Base-by-base conservation (phyloP, 2,329 filamentous ascomycete genomes). In the Ophioceras dolichostomum region DNA sequence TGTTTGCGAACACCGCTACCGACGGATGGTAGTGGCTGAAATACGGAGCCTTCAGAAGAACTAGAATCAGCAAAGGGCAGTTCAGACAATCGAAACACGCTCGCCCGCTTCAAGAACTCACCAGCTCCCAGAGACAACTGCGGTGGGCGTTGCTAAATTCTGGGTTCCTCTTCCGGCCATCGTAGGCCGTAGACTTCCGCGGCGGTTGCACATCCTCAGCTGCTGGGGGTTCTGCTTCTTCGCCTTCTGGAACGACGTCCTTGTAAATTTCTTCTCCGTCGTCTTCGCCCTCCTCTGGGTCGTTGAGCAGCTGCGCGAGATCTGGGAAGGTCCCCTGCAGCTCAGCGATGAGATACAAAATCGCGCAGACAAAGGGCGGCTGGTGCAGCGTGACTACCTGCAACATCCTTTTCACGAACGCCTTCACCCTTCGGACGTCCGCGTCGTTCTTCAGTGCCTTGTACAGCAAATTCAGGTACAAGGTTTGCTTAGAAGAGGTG, bases 391-490 rank as follows among this genome's bases (percentile, higher is more conserved):
- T 81, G 17, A 93, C 69, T 29, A 94, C 68, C 56, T 98, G 91
- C 32, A 96, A 65, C 58, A 98, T 75, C 43, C 91, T 76, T 65
- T 98, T 98, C 31, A 88, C 80, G 52, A 98, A 98, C 2, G 91
- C 91, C 61, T 96, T 94, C 40, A 96, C 84, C 26, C 91, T 78
- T 47, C 88, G 87, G 41, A 85, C 74, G 55, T 88, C 91, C n/a
- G 89, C 64, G 50, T 98, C 91, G 26, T 79, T 76, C 63, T 94
- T 96, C 43, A 98, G 63, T 10, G 89, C 77, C 47, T 85, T 80
- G 57, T 88, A 91, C 4, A 98, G 63, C 13, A 98, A 68, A 53
- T 98, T 98, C 43, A 98, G 71, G 53, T 95, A 98, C 48, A 98
- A 72, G 24, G 89, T 79, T 55, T 98, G 89, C 60, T 98, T 98